A percentile compares a stretch with the other conserved stretches of the same genome.
Conservation (phyloP, 768 basidiomycete genomes). For the Crucibulum laeve region DNA sequence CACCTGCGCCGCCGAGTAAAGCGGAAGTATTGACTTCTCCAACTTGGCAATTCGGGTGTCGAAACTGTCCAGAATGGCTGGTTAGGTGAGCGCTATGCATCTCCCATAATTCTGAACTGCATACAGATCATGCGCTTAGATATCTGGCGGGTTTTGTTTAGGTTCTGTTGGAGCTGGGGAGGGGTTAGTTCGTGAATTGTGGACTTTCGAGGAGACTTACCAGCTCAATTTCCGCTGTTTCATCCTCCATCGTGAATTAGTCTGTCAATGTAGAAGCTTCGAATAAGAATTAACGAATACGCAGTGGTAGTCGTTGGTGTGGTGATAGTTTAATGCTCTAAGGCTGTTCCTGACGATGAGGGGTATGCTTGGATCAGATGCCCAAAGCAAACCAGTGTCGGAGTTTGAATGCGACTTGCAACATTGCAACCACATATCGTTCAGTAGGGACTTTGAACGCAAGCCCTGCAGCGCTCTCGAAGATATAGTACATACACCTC, state of each 20-base stretch:
- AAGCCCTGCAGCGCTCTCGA: too few species aligned
- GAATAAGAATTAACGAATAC: too few species aligned
- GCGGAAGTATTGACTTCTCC: conserved; percentile 79
- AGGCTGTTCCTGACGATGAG: too few species aligned
- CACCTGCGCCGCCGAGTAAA: conserved; percentile 77
- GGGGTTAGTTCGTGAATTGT: background rate
- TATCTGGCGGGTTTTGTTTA: conserved; percentile 81
- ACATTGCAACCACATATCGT: too few species aligned
- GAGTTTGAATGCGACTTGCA: too few species aligned
- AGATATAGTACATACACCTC: too few species aligned
- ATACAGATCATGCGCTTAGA: conserved; percentile 84
- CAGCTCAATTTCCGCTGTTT: conserved; percentile 74
- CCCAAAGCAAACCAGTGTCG: too few species aligned
- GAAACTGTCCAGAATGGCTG: conserved; percentile 81
- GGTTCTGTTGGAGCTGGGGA: conserved; percentile 77
- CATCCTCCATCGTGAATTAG: conserved; percentile 66
- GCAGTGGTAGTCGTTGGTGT: too few species aligned
- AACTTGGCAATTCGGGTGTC: conserved; percentile 78
- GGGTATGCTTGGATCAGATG: too few species aligned
- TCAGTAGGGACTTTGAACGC: too few species aligned
- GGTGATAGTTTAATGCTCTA: too few species aligned
- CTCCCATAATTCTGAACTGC: conserved; percentile 15
- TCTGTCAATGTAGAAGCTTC: too few species aligned
- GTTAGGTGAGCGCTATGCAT: conserved; percentile 22
- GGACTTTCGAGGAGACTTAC: conserved; percentile 23